Evolutionary conservation across 2,329 filamentous ascomycete genomes (phyloP).

Genomic region (Sarocladiaceae sp.): DNA sequence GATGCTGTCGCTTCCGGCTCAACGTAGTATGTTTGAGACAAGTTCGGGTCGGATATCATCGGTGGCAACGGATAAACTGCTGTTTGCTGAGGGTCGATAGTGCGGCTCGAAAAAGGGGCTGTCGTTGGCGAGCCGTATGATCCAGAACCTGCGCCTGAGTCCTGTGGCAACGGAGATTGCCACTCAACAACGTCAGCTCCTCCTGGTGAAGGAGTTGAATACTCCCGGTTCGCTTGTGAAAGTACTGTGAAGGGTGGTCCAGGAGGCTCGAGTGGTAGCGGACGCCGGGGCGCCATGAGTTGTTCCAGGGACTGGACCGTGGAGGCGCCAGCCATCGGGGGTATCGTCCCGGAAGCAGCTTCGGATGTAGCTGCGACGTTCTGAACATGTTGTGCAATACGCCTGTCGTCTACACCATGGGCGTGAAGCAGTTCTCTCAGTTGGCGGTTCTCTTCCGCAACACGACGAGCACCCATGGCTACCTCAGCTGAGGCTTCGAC

Average conservation of each 20-base stretch:
- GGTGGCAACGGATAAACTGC: not conserved
- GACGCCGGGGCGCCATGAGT: conserved; percentile 29
- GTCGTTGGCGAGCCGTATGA: not conserved
- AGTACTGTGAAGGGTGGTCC: conserved; percentile 21
- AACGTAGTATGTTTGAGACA: not conserved
- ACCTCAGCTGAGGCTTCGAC: conserved; percentile 66
- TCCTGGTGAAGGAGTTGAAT: conserved; percentile 2
- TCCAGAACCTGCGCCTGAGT: not conserved
- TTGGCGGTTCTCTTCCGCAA: conserved; percentile 62
- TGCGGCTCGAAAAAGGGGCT: not conserved
- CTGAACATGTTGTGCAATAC: conserved; percentile 40
- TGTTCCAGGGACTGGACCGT: conserved; percentile 30
- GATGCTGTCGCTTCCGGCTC: not conserved
- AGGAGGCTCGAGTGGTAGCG: conserved; percentile 21
- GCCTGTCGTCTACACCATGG: conserved; percentile 50
- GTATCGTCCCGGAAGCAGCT: conserved; percentile 7
- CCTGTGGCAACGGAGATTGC: too few species aligned
- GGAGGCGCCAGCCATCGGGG: conserved; percentile 9
- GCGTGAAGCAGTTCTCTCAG: conserved; percentile 53
- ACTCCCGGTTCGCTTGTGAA: conserved; percentile 25
- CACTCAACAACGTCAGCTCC: too few species aligned
- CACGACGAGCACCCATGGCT: conserved; percentile 60
- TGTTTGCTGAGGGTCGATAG: not conserved
- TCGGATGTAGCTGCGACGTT: conserved; percentile 4
- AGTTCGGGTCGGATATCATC: not conserved